Evolutionary conservation across 2,329 filamentous ascomycete genomes (phyloP).

Genomic region (Verticillium isaacii): DNA sequence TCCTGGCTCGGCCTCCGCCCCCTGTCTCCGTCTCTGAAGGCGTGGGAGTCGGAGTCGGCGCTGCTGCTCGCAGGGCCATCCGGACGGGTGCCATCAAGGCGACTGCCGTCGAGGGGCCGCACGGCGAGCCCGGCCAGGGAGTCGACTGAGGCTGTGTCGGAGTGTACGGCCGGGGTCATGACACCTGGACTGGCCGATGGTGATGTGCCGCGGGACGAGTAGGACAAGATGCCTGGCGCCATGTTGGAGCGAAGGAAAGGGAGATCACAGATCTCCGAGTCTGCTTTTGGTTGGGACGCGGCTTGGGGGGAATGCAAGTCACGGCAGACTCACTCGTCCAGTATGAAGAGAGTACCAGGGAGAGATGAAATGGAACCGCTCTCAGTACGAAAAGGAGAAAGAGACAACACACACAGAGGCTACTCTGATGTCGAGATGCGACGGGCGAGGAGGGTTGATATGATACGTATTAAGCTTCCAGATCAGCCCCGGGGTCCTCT

Average conservation of each 20-base stretch:
- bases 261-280: slow-evolving; percentile 6
- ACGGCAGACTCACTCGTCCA: not conserved
- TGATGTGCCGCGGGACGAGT: slow-evolving; percentile 14
- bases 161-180: slow-evolving; percentile 12
- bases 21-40: not conserved
- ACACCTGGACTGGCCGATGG: slow-evolving; percentile 13
- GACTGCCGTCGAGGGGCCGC: slow-evolving; percentile 10
- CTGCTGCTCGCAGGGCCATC: not conserved
- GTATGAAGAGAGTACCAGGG: not conserved
- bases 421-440: slow-evolving; percentile 7
- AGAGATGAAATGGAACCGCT: not conserved
- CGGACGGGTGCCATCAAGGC: slow-evolving; percentile 8
- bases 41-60: not conserved
- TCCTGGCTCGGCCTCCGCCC: not conserved
- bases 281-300: slow-evolving; percentile 5
- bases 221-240: slow-evolving; percentile 12
- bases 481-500: not conserved
- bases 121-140: slow-evolving; percentile 11
- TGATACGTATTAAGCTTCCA: slow-evolving; percentile 11
- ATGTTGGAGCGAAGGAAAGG: slow-evolving; percentile 7
- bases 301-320: not conserved
- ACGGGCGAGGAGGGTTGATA: slow-evolving; percentile 10
- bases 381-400: not conserved
- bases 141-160: slow-evolving; percentile 11
- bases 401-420: slow-evolving; percentile 9